A percentile compares a stretch with the other conserved stretches of the same genome.
Evolutionary conservation across 768 basidiomycete genomes (phyloP).

Genomic region (Gymnopilus junonius): DNA sequence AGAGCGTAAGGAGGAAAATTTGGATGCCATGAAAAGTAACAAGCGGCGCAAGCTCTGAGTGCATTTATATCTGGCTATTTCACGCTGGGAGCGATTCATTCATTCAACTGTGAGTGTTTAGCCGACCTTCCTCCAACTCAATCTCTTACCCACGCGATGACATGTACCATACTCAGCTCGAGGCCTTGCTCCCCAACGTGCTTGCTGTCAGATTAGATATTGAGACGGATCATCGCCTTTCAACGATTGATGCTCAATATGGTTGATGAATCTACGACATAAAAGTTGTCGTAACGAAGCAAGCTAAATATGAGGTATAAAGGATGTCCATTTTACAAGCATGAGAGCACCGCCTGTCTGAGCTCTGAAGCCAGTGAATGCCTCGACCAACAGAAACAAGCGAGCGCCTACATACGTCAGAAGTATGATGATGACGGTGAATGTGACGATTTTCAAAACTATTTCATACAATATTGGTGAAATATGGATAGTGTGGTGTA

Average conservation of each 20-base stretch:
- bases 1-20: constrained; percentile 65
- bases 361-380: background rate
- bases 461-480: no score
- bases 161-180: background rate
- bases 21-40: constrained; percentile 58
- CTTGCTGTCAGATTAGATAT: no score
- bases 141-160: background rate
- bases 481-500: background rate
- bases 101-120: background rate
- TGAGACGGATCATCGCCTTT: no score
- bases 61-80: background rate
- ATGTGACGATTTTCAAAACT: background rate
- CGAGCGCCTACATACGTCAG: background rate
- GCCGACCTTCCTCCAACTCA: no score
- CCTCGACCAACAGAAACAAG: background rate
- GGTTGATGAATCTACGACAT: no score
- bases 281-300: no score
- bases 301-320: background rate
- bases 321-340: background rate
- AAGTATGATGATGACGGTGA: background rate
- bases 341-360: background rate
- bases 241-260: no score
- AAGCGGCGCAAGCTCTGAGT: constrained; percentile 52
- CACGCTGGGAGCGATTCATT: background rate
- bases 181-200: no score